Base-by-base conservation (phyloP, 306 rosid species). In the Prunus mume region DNA sequence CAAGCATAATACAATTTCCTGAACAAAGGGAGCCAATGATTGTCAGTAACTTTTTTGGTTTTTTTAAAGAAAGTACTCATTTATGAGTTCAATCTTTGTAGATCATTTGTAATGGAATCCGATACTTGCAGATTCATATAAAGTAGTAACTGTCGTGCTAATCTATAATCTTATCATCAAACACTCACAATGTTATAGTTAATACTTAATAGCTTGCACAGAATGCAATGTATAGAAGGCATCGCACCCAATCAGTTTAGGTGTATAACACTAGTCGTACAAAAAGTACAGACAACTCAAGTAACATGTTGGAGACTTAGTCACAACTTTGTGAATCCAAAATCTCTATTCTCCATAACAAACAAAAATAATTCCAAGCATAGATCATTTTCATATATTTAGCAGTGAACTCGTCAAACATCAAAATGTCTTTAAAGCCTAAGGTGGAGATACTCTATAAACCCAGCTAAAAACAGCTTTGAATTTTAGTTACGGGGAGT, bases 1-100 rank as follows among this genome's bases (percentile, higher is more conserved):
- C 96, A 4, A 83, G 89, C 89, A 89, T 84, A 15, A 95, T 92
- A 75, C 98, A 95, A 70, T 68, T 85, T 22, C 90, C 97, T 92
- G 83, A 45, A 24, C 41, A 79, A 55, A 20, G 61, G 57, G 62
- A 65, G 66, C 28, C 75, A 80, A 66, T 28, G 46, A 72, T 51
- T 50, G 27, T 57, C 30, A 57, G 34, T 24, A n/a, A 3, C 14
- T 56, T 10, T 2, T 55, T 8, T 6, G 43, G 43, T 38, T 38
- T 25, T 70, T 11, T 20, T 7, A 63, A 50, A 12, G 24, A 52
- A 1, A 6, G 6, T 34, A 74, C 14, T 32, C 45, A 76, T 45
- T 15, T 32, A 2, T 3, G 27, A 54, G 1, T 49, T 47, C 56
- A 34, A 6, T 46, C 32, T 19, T 11, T 43, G 34, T 28, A 12